Base-by-base conservation (phyloP, 306 rosid species). In the Abrus precatorius region DNA sequence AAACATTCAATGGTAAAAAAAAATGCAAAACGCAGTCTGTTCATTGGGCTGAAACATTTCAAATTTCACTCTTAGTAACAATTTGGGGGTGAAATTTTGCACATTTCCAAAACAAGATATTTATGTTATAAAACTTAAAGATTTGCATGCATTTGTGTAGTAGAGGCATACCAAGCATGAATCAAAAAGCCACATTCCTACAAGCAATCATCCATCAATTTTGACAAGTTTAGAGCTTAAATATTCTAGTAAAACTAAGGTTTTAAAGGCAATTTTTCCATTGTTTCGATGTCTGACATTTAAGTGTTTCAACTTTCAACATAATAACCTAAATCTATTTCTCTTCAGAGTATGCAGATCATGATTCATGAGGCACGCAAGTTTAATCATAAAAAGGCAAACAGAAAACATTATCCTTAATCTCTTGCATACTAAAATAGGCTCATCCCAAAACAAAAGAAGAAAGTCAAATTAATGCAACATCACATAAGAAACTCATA, bases 401-500 rank as follows among this genome's bases (percentile, higher is more conserved):
- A 5, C 53, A 27, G 59, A 29, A 47, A 56, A 32, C 29, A 32
- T 52, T 14, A 30, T 47, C 48, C 13, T 13, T 3, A 57, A 10
- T 57, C 43, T 69, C n/a, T 30, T 11, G 50, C 36, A 62, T 43
- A 50, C 5, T 54, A 74, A 40, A 62, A 40, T 8, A 65, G 49
- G 65, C 56, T 67, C 29, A 75, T 36, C 40, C 27, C 53, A 66
- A 60, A 74, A 63, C 13, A 13, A 60, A 36, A 11, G 20, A 20
- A 41, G 47, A 68, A 36, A 20, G 62, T 33, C 3, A 50, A 12
- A 59, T 9, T 4, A 77, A 61, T 34, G 53, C 4, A 80, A 50
- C 41, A 53, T 48, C 47, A 33, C 40, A 45, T 54, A 72, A 66
- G 60, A 72, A 81, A 27, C 55, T 55, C 81, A 83, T 88, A 92